Evolutionary conservation across 306 rosid genomes (phyloP).

Genomic region (Quercus dentata): DNA sequence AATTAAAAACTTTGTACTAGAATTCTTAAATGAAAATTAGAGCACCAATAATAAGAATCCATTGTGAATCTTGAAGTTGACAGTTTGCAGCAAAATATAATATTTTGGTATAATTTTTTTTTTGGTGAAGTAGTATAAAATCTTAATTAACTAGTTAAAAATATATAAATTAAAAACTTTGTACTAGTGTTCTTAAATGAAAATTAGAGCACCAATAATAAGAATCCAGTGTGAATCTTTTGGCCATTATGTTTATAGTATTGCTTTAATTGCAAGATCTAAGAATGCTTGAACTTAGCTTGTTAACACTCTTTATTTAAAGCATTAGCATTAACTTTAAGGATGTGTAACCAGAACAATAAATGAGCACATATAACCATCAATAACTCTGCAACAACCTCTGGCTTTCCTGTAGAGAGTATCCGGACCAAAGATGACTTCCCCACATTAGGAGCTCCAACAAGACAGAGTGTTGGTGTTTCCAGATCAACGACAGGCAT

Average conservation of each 20-base stretch:
- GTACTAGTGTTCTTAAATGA: neutral
- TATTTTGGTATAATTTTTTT: neutral
- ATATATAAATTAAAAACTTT: neutral
- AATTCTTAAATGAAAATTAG: neutral
- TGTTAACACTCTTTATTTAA: neutral
- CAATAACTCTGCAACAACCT: constrained; percentile 48
- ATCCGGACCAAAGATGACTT: constrained; percentile 91
- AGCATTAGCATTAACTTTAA: neutral
- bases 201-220: neutral
- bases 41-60: neutral
- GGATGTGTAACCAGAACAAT: constrained; percentile 2
- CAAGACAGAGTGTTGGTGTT: constrained; percentile 91
- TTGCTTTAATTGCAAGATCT: neutral
- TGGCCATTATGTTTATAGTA: neutral
- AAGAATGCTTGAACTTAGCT: neutral
- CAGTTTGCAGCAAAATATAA: no score
- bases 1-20: neutral
- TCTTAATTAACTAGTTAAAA: neutral
- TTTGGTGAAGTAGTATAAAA: neutral
- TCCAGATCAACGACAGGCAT: constrained; percentile 93
- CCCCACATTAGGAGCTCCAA: constrained; percentile 98
- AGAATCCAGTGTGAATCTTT: neutral
- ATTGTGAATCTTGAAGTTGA: neutral
- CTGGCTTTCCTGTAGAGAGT: constrained; percentile 97
- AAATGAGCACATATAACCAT: constrained; percentile 14